phyloP scores from a whole-genome alignment of 164 flowering plant species.

The Chimonanthus praecox region DNA sequence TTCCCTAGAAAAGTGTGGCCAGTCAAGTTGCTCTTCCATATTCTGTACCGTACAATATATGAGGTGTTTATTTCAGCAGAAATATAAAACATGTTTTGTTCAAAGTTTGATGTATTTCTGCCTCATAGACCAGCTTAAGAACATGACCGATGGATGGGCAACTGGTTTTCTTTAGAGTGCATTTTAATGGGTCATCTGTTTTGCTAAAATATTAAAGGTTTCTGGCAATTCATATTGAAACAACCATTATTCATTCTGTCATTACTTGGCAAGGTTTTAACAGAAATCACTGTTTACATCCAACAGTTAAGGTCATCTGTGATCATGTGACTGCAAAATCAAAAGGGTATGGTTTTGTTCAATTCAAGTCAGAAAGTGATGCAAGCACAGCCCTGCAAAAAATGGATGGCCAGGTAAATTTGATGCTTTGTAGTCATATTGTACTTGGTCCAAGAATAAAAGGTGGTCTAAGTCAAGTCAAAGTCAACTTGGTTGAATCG shows the following conservation, averaged over 20 bases:
- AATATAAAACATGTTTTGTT: too few species aligned
- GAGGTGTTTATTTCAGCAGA: neutral
- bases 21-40: neutral
- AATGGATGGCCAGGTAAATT: slow-evolving; percentile 52
- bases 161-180: neutral
- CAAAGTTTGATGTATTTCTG: neutral
- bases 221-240: too few species aligned
- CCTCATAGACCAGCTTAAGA: neutral
- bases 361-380: slow-evolving; percentile 35
- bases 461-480: neutral
- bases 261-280: too few species aligned
- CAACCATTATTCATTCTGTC: too few species aligned
- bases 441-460: neutral
- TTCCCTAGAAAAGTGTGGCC: neutral
- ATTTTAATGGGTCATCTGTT: too few species aligned
- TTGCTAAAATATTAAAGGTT: too few species aligned
- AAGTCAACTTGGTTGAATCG: neutral
- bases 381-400: slow-evolving; percentile 45
- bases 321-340: slow-evolving; percentile 50
- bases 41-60: neutral
- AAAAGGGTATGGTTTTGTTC: slow-evolving; percentile 68
- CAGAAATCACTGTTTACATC: neutral
- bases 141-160: neutral
- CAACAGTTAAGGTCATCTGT: slow-evolving; percentile 60
- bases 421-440: neutral